Evolutionary conservation across 768 basidiomycete genomes (phyloP).

Genomic region (Gymnopilus dilepis): DNA sequence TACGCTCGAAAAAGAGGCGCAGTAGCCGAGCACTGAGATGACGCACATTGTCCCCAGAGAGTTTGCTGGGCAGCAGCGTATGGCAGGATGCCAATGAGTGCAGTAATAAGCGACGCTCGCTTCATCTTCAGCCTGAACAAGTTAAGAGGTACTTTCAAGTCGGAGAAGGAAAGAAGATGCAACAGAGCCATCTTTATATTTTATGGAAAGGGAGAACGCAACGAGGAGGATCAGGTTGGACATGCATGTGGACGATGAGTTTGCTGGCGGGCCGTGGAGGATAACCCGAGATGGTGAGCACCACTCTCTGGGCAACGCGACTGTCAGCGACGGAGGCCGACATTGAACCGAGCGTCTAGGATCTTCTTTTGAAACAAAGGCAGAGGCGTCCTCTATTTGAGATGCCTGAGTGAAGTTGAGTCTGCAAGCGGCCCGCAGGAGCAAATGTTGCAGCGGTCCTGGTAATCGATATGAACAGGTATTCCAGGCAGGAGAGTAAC

Average conservation of each 20-base stretch:
- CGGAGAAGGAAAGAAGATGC: background rate
- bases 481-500: no score
- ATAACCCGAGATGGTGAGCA: constrained; percentile 2
- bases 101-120: constrained; percentile 11
- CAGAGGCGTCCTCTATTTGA: no score
- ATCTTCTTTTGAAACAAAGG: background rate
- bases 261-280: background rate
- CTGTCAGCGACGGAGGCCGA: background rate
- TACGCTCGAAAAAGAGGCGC: background rate
- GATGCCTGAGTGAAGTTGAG: no score
- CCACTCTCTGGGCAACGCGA: background rate
- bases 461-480: no score
- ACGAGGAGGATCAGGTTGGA: constrained; percentile 1
- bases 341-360: background rate
- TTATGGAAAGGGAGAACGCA: background rate
- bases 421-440: no score
- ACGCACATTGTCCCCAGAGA: constrained; percentile 32
- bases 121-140: constrained; percentile 11
- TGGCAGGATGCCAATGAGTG: constrained; percentile 20
- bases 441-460: no score
- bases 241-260: background rate
- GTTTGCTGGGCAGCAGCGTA: constrained; percentile 23
- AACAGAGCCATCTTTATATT: background rate
- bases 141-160: no score
- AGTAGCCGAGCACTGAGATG: background rate